phyloP scores from a whole-genome alignment of 371 early-diverging fungal genomes.

The Rhizomucor miehei region DNA sequence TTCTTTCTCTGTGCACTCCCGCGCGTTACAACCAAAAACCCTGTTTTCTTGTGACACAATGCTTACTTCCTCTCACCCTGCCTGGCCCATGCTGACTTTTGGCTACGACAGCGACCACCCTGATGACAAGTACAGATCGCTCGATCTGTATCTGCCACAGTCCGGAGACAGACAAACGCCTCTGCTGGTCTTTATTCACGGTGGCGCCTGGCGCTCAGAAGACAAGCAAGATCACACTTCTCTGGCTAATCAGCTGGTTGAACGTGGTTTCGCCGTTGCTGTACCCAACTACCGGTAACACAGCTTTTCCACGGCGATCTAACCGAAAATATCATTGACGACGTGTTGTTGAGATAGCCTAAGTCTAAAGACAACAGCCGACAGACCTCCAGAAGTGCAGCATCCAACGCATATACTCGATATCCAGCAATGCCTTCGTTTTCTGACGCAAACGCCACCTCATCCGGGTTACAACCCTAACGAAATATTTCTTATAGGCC shows the following conservation, averaged over 20 bases:
- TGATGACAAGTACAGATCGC: slow-evolving; percentile 3
- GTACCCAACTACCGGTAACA: slow-evolving; percentile 66
- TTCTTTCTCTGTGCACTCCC: no score
- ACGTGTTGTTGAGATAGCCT: slow-evolving; percentile 16
- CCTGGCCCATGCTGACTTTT: no score
- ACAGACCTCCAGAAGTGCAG: slow-evolving; percentile 17
- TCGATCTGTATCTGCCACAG: slow-evolving; percentile 30
- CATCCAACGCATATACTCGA: slow-evolving; percentile 66
- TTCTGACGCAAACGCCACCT: slow-evolving; percentile 26
- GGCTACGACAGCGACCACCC: no score
- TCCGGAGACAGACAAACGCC: slow-evolving; percentile 23
- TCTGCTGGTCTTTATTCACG: slow-evolving; percentile 70
- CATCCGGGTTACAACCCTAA: slow-evolving; percentile 28
- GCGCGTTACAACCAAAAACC: no score
- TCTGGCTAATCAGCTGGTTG: slow-evolving; percentile 43
- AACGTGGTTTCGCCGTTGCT: slow-evolving; percentile 54
- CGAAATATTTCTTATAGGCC: slow-evolving; percentile 66
- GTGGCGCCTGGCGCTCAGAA: slow-evolving; percentile 84
- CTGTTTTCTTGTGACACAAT: no score
- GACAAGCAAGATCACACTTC: slow-evolving; percentile 60
- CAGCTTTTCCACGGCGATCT: no score
- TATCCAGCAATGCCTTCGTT: slow-evolving; percentile 46
- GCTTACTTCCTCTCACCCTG: no score
- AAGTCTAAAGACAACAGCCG: slow-evolving; percentile 20
- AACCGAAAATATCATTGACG: background rate